Conservation (phyloP, 192 early-diverging fungal species). For the Backusella liffmaniae region DNA sequence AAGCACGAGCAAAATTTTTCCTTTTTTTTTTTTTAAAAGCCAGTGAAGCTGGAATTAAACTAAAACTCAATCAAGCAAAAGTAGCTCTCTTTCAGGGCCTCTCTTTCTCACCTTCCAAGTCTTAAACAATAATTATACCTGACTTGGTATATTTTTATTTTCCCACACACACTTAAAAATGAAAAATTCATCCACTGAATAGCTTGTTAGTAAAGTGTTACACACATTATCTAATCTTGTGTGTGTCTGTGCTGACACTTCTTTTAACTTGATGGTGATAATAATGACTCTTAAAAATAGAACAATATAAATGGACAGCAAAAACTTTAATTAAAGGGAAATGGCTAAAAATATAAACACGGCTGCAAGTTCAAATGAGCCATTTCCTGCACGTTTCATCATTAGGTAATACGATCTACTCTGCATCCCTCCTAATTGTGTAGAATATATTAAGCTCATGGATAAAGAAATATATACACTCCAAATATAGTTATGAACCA, state of each 20-base stretch:
- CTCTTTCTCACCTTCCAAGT: not conserved
- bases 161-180: not conserved
- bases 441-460: not conserved
- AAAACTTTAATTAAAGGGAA: not conserved
- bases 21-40: not conserved
- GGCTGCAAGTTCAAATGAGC: not conserved
- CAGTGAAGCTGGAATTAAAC: not conserved
- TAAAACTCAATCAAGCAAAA: not conserved
- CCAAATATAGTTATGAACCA: conserved; percentile 1
- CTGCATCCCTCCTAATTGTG: not conserved
- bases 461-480: conserved; percentile 2
- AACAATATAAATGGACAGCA: conserved; percentile 1
- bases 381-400: conserved; percentile 1
- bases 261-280: not conserved
- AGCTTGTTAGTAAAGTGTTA: not conserved
- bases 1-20: not conserved
- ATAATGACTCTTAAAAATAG: conserved; percentile 1
- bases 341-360: not conserved
- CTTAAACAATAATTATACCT: conserved; percentile 6
- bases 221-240: not conserved
- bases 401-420: conserved; percentile 7
- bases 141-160: not conserved
- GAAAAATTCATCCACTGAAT: not conserved
- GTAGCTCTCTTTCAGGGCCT: not conserved
- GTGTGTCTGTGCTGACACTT: not conserved